Evolutionary conservation across 2,329 filamentous ascomycete genomes (phyloP).

Genomic region (Aspergillus quadrilineatus): DNA sequence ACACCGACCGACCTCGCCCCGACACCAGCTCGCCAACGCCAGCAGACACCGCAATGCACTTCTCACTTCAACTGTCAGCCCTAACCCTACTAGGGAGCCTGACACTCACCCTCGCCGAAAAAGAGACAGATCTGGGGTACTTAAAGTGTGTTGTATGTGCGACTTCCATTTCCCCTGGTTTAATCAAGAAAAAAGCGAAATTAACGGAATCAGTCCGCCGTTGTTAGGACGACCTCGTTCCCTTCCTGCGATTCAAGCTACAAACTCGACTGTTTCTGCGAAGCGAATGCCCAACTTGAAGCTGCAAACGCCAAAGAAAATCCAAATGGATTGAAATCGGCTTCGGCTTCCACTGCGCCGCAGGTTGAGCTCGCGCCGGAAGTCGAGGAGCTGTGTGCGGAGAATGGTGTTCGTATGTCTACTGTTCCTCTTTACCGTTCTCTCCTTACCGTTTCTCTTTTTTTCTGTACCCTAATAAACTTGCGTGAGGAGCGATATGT

Average conservation of each 20-base stretch:
- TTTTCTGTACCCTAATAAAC: background rate
- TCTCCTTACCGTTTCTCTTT: background rate
- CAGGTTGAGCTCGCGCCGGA: background rate
- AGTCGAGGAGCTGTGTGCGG: slow-evolving; percentile 2
- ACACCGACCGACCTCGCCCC: background rate
- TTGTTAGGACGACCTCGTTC: slow-evolving; percentile 4
- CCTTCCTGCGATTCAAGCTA: slow-evolving; percentile 12
- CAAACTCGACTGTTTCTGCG: slow-evolving; percentile 19
- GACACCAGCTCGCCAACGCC: background rate
- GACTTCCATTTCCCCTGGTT: background rate
- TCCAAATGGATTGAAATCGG: background rate
- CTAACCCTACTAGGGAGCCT: slow-evolving; percentile 10
- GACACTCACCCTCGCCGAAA: background rate
- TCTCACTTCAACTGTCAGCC: slow-evolving; percentile 2
- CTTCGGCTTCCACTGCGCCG: background rate
- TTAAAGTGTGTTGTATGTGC: slow-evolving; percentile 14
- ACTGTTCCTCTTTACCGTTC: too few species aligned
- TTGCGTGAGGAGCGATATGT: background rate
- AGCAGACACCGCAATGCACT: slow-evolving; percentile 5
- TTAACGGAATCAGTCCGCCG: slow-evolving; percentile 4
- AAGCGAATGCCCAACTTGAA: background rate
- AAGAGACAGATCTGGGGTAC: slow-evolving; percentile 7
- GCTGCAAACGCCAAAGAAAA: background rate
- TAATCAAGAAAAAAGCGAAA: background rate
- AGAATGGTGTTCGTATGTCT: slow-evolving; percentile 15